Base-by-base conservation (phyloP, 306 rosid genomes). In the Inga oerstediana region DNA sequence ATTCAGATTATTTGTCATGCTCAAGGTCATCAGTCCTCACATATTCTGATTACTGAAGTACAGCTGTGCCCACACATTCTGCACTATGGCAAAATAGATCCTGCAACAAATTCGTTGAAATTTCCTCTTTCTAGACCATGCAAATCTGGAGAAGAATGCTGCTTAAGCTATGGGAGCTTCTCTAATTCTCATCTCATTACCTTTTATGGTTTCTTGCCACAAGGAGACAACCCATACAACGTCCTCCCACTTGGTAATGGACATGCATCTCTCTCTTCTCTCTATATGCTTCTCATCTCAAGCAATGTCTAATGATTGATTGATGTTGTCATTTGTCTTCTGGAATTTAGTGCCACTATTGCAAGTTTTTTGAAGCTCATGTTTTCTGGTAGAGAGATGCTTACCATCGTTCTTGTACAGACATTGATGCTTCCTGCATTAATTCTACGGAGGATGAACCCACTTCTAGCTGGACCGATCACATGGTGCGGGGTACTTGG, bases 401-500 rank as follows among this genome's bases (percentile, higher is more conserved):
- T 49, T 79, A 54, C 61, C 61, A 19, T 54, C 61, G 69, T 87
- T 65, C 75, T 83, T 49, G 77, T 51, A 72, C 91, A 90, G 99
- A 93, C 72, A 74, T 90, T 67, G 92, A 74, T 69, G 81, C 72
- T 75, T 61, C 78, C 16, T 81, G 84, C 41, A 86, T 73, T 72
- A 90, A 87, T 76, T 81, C 54, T 69, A 81, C 20, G 52, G 89
- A 87, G 84, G 86, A 74, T 84, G 64, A 56, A 77, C 61, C 81
- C 59, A 46, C 54, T 66, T 83, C 89, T 51, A 77, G 72, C 81
- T 77, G 83, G 88, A 78, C 80, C 13, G 79, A 64, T 83, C 98
- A 93, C 90, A 92, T 96, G 99, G 91, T 91, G 83, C 88, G 93
- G 84, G 94, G 93, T 85, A 93, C 99, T 46, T 93, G 93, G 94